Percentiles rank a stretch among this genome's conserved stretches.
Evolutionary conservation across 1,284 basidiomycete species (phyloP).

Genomic region (Irpex rosettiformis): DNA sequence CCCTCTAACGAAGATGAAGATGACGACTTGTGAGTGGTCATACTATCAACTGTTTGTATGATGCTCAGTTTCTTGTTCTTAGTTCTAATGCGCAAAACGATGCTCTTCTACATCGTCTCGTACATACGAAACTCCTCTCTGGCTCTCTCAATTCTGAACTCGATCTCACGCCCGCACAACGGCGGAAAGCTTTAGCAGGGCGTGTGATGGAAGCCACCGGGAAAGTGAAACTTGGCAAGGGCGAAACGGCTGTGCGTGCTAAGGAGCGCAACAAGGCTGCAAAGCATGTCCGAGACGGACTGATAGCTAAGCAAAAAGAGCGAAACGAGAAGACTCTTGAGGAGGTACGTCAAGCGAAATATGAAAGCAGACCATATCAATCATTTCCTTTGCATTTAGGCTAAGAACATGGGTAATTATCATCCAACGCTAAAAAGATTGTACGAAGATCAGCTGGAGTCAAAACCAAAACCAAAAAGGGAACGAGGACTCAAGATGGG

Average conservation of each 20-base stretch:
- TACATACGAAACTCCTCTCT: constrained; percentile 74
- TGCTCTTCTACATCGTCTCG: constrained; percentile 65
- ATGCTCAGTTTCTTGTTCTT: constrained; percentile 5
- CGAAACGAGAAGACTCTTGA: constrained; percentile 51
- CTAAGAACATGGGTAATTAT: constrained; percentile 78
- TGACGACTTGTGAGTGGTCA: constrained; percentile 47
- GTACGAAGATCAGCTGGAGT: constrained; percentile 43
- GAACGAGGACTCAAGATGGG: constrained; percentile 70
- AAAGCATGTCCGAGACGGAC: constrained; percentile 66
- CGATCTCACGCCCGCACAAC: constrained; percentile 58
- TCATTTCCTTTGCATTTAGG: too few species aligned
- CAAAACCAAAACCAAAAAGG: constrained; percentile 40
- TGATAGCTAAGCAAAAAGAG: constrained; percentile 57
- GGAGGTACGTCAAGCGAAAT: constrained; percentile 45
- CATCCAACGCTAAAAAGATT: constrained; percentile 70
- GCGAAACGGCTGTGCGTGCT: constrained; percentile 55
- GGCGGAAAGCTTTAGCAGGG: constrained; percentile 67
- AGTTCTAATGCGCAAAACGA: constrained; percentile 76
- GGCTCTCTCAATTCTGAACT: constrained; percentile 63
- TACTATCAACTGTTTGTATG: too few species aligned
- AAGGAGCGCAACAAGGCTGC: constrained; percentile 64
- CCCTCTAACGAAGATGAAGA: constrained; percentile 31
- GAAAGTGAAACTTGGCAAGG: constrained; percentile 63
- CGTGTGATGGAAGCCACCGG: constrained; percentile 70
- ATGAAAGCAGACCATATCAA: too few species aligned